These are phyloP conservation scores for Scutellaria galericulata DNA, from an alignment of 257 asterid genomes.

Conservation along the genomic window DNA sequence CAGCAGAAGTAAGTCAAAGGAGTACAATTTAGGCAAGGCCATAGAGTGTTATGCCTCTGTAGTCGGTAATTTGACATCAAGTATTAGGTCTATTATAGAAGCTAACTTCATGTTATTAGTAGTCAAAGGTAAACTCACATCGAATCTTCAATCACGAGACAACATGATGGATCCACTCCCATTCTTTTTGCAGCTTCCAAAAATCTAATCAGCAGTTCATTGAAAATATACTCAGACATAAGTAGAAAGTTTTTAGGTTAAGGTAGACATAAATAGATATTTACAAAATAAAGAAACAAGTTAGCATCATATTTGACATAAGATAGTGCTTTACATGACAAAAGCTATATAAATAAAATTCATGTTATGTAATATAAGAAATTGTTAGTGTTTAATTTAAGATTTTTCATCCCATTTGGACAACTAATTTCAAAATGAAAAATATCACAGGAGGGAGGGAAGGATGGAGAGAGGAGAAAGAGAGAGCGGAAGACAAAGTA, in stretches of 20 bases:
- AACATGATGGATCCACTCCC: slow-evolving; percentile 63
- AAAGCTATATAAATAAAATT: slow-evolving; percentile 1
- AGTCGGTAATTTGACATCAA: not conserved
- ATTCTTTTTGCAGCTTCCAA: slow-evolving; percentile 89
- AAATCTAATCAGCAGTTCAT: slow-evolving; percentile 55
- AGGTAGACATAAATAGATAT: not conserved
- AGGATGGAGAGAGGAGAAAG: not conserved
- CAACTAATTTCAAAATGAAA: not conserved
- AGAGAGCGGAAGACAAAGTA: slow-evolving; percentile 13
- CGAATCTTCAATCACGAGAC: slow-evolving; percentile 94
- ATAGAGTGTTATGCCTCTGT: not conserved
- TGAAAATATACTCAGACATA: slow-evolving; percentile 22
- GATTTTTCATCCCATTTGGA: not conserved
- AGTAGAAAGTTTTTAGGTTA: not conserved
- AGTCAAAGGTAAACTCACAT: slow-evolving; percentile 51
- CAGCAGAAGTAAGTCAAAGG: not conserved
- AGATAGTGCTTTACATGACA: not conserved
- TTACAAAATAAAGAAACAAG: slow-evolving; percentile 21
- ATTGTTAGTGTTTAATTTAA: not conserved
- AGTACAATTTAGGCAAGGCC: not conserved
- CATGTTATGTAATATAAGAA: not conserved
- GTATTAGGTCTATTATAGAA: not conserved
- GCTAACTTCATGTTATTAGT: not conserved
- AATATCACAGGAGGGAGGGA: not conserved
- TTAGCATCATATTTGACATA: not conserved